Conservation (phyloP, 148 eudicot species). For the Hydrangea macrophylla region DNA sequence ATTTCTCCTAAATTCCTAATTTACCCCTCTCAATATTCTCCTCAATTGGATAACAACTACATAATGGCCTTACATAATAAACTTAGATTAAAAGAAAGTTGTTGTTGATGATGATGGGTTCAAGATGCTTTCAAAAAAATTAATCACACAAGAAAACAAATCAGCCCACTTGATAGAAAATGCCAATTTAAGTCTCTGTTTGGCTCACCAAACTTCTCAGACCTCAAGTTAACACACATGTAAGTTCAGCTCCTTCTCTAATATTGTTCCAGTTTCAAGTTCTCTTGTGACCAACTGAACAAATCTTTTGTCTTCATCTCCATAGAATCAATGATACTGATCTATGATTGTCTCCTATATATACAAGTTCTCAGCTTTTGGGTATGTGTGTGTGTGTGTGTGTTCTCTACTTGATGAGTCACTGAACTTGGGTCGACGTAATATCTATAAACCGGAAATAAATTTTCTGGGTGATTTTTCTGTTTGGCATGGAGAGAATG, state of each 20-base stretch:
- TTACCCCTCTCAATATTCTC: too few species aligned
- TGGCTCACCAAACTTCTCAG: constrained; percentile 1
- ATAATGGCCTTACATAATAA: too few species aligned
- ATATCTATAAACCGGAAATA: background rate
- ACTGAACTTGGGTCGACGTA: background rate
- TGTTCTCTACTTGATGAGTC: background rate
- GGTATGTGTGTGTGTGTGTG: background rate
- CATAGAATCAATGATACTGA: background rate
- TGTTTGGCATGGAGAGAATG: constrained; percentile 9
- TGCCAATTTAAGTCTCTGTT: background rate
- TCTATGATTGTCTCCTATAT: background rate
- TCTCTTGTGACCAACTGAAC: background rate
- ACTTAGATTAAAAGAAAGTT: too few species aligned
- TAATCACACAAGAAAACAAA: constrained; percentile 1
- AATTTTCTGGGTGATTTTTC: background rate
- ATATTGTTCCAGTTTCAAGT: background rate
- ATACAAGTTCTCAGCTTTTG: constrained; percentile 3
- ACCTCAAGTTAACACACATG: background rate
- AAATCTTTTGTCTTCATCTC: background rate
- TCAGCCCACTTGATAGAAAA: constrained; percentile 11
- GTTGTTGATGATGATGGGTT: background rate
- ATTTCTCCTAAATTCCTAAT: too few species aligned
- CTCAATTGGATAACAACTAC: too few species aligned
- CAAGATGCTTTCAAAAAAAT: background rate
- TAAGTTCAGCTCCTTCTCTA: background rate